Percentiles rank a stretch among this genome's conserved stretches.
These are phyloP conservation scores for Phaeolepiota aurea DNA, from an alignment of 768 basidiomycete genomes.

Conservation along the genomic window DNA sequence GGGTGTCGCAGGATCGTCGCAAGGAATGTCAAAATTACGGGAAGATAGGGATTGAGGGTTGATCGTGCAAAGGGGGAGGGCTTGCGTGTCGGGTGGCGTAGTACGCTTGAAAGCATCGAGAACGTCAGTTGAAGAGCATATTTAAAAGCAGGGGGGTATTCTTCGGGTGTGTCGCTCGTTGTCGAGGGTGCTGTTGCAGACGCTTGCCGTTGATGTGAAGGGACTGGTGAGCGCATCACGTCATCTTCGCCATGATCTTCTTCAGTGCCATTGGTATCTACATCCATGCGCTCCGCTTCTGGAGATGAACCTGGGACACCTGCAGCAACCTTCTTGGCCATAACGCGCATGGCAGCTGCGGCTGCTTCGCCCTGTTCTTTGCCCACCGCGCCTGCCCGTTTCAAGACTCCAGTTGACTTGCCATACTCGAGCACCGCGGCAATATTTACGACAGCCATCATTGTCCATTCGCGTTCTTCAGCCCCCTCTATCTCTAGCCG, in stretches of 20 bases:
- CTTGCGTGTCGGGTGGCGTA: slow-evolving; percentile 55
- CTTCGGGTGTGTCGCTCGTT: slow-evolving; percentile 34
- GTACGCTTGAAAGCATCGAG: slow-evolving; percentile 62
- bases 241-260: slow-evolving; percentile 9
- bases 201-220: slow-evolving; percentile 23
- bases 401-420: slow-evolving; percentile 58
- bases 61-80: slow-evolving; percentile 46
- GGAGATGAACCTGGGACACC: slow-evolving; percentile 16
- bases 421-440: slow-evolving; percentile 85
- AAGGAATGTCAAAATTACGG: slow-evolving; percentile 83
- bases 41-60: slow-evolving; percentile 79
- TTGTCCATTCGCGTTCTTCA: slow-evolving; percentile 87
- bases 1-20: slow-evolving; percentile 64
- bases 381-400: slow-evolving; percentile 48
- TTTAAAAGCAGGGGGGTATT: slow-evolving; percentile 59
- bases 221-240: slow-evolving; percentile 15
- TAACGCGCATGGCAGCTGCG: slow-evolving; percentile 34
- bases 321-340: slow-evolving; percentile 38
- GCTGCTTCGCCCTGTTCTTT: slow-evolving; percentile 25
- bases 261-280: slow-evolving; percentile 43
- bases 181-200: too few species aligned
- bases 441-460: slow-evolving; percentile 89
- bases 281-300: slow-evolving; percentile 55
- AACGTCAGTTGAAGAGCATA: slow-evolving; percentile 77
- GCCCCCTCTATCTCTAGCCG: slow-evolving; percentile 76